Evolutionary conservation across 2,329 filamentous ascomycete genomes (phyloP).

Genomic region (Alternaria triticina): DNA sequence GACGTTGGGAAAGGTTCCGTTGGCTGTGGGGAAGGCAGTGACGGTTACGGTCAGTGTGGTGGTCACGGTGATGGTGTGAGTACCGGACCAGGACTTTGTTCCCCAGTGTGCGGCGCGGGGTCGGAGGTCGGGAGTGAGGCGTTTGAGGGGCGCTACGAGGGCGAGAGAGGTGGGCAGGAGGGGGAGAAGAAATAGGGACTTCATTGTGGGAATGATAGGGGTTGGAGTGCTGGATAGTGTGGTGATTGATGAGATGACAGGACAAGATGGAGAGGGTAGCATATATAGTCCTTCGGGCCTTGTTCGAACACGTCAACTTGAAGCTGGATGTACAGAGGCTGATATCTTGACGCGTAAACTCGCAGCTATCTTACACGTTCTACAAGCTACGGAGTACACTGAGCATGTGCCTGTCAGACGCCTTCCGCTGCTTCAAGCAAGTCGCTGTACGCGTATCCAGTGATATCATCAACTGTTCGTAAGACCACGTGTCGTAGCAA

Average conservation of each 20-base stretch:
- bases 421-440: neutral
- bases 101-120: neutral
- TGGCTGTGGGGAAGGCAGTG: neutral
- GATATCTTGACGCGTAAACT: neutral
- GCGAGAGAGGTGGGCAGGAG: neutral
- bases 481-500: no score
- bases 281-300: neutral
- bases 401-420: neutral
- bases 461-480: no score
- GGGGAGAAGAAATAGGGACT: neutral
- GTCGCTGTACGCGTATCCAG: neutral
- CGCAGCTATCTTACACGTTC: neutral
- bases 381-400: neutral
- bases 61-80: neutral
- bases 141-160: neutral
- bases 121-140: neutral
- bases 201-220: neutral
- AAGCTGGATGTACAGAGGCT: neutral
- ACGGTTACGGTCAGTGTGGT: conserved; percentile 2
- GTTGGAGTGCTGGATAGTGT: neutral
- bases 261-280: neutral
- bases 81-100: neutral
- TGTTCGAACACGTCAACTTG: neutral
- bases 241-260: neutral
- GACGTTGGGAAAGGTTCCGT: neutral